Evolutionary conservation across 2,329 filamentous ascomycete species (phyloP).

Genomic region (Xylaria sp.): DNA sequence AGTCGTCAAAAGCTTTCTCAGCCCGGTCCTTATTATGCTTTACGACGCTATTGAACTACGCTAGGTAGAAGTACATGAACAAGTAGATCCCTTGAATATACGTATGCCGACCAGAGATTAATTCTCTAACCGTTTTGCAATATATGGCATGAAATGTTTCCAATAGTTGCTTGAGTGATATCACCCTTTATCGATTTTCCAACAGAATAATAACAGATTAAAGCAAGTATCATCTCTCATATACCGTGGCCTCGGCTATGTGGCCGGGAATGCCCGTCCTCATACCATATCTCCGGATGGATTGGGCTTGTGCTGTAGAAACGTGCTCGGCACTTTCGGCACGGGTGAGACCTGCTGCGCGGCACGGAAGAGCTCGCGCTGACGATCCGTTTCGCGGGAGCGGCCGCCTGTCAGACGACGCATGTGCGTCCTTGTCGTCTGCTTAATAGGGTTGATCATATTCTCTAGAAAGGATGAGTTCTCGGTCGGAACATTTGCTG

Average conservation of each 20-base stretch:
- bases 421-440: slow-evolving; percentile 69
- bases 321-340: slow-evolving; percentile 55
- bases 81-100: slow-evolving; percentile 16
- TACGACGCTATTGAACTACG: slow-evolving; percentile 8
- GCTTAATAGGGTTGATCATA: slow-evolving; percentile 69
- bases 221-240: slow-evolving; percentile 29
- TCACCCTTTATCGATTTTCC: background rate
- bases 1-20: background rate
- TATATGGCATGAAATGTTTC: slow-evolving; percentile 2
- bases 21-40: slow-evolving; percentile 14
- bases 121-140: slow-evolving; percentile 2
- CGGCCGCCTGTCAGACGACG: slow-evolving; percentile 70
- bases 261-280: background rate
- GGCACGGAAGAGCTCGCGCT: slow-evolving; percentile 52
- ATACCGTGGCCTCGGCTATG: slow-evolving; percentile 2
- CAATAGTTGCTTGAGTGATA: background rate
- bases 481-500: slow-evolving; percentile 46
- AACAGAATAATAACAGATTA: background rate
- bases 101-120: slow-evolving; percentile 9
- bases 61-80: background rate
- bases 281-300: slow-evolving; percentile 45
- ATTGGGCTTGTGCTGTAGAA: slow-evolving; percentile 46
- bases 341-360: slow-evolving; percentile 53
- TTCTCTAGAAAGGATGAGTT: slow-evolving; percentile 68
- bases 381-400: slow-evolving; percentile 54